These are phyloP conservation scores for Globisporangium takayamanum DNA, from an alignment of 352 stramenopile species.

Conservation along the genomic window DNA sequence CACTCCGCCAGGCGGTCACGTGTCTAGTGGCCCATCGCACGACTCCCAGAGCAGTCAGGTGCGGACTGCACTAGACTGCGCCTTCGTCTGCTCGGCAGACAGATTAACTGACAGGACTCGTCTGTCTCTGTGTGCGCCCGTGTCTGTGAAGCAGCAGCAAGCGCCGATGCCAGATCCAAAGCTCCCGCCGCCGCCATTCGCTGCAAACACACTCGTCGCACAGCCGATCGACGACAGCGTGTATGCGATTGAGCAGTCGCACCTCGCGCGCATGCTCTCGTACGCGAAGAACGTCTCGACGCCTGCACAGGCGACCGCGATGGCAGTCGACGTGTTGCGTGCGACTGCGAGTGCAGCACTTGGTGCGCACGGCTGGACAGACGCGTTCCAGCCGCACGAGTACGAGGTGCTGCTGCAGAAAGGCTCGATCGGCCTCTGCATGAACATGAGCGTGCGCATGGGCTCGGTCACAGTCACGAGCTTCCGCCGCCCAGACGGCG, in stretches of 20 bases:
- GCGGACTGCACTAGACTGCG: not conserved
- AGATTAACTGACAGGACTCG: no score
- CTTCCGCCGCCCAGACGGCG: conserved; percentile 68
- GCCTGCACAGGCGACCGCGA: conserved; percentile 50
- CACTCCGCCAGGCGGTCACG: not conserved
- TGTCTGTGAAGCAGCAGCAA: not conserved
- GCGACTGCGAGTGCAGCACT: conserved; percentile 33
- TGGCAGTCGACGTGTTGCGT: conserved; percentile 65
- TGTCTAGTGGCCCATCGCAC: not conserved
- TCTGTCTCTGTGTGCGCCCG: not conserved
- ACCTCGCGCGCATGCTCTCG: conserved; percentile 34
- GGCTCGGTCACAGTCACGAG: conserved; percentile 78
- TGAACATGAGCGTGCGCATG: conserved; percentile 87
- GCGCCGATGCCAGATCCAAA: conserved; percentile 21
- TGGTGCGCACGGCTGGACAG: conserved; percentile 58
- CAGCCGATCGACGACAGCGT: conserved; percentile 60
- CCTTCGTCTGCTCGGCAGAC: not conserved
- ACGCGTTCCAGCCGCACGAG: conserved; percentile 59
- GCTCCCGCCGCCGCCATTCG: conserved; percentile 52
- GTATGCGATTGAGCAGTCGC: conserved; percentile 42
- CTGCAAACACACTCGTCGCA: conserved; percentile 45
- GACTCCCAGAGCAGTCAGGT: not conserved
- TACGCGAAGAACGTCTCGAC: conserved; percentile 64
- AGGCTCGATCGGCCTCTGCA: conserved; percentile 80
- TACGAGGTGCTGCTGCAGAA: conserved; percentile 87